phyloP scores from a whole-genome alignment of 805 yeast species.

The Metschnikowia lunata region DNA sequence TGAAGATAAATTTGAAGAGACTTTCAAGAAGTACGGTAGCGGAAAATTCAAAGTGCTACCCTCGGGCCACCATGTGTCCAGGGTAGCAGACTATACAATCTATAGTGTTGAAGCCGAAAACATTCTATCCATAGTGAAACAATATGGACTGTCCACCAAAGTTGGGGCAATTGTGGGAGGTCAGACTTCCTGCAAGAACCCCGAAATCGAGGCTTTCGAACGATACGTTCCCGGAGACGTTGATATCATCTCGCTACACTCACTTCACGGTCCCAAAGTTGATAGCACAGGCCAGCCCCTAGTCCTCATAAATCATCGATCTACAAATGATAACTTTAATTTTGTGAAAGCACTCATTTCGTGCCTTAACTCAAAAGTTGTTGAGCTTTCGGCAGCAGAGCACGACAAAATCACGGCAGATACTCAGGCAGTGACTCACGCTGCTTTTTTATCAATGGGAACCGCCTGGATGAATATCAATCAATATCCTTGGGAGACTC shows the following conservation, averaged over 20 bases:
- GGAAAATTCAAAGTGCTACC: slow-evolving; percentile 52
- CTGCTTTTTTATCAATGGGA: slow-evolving; percentile 96
- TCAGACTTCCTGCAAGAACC: slow-evolving; percentile 91
- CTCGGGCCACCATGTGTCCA: slow-evolving; percentile 82
- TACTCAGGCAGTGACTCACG: slow-evolving; percentile 97
- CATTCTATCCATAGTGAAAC: slow-evolving; percentile 63
- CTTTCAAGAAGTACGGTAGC: slow-evolving; percentile 36
- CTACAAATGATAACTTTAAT: slow-evolving; percentile 47
- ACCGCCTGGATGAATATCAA: slow-evolving; percentile 83
- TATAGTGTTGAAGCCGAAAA: slow-evolving; percentile 93
- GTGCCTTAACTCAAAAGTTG: slow-evolving; percentile 75
- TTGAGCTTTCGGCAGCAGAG: slow-evolving; percentile 73
- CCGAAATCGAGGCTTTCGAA: slow-evolving; percentile 86
- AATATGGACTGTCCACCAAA: slow-evolving; percentile 85
- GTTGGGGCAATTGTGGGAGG: slow-evolving; percentile 94
- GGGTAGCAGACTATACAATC: slow-evolving; percentile 76
- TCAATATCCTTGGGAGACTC: slow-evolving; percentile 88
- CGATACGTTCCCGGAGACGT: slow-evolving; percentile 68
- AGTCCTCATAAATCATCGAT: slow-evolving; percentile 76
- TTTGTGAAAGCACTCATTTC: slow-evolving; percentile 62
- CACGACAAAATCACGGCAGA: slow-evolving; percentile 97
- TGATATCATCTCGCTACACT: slow-evolving; percentile 82
- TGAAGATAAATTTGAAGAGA: slow-evolving; percentile 54
- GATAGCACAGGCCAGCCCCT: slow-evolving; percentile 89
- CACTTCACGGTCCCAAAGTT: slow-evolving; percentile 92